phyloP scores from a whole-genome alignment of 257 asterid genomes.

The Rehmannia glutinosa region DNA sequence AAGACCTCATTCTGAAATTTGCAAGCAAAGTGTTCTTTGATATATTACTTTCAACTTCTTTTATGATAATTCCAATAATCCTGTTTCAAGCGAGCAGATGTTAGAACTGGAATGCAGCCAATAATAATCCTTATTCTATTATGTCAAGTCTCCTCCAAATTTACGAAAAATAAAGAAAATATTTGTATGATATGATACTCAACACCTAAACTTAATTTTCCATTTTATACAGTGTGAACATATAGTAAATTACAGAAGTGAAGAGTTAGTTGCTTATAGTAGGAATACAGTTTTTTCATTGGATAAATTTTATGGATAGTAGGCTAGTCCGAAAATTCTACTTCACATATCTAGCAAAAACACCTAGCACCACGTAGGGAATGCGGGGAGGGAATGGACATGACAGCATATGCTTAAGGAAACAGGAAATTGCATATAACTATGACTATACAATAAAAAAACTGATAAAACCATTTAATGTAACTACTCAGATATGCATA shows the following conservation, averaged over 20 bases:
- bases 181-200: neutral
- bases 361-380: neutral
- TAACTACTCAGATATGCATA: neutral
- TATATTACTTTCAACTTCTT: conserved; percentile 63
- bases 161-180: neutral
- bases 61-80: conserved; percentile 56
- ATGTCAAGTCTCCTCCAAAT: neutral
- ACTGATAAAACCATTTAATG: neutral
- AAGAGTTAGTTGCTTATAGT: neutral
- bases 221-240: neutral
- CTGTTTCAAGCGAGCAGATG: conserved; percentile 31
- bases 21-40: conserved; percentile 57
- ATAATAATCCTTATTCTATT: neutral
- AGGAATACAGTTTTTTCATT: neutral
- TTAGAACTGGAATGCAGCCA: conserved; percentile 20
- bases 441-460: neutral
- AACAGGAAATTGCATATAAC: neutral
- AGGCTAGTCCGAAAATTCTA: neutral
- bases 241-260: neutral
- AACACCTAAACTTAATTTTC: neutral
- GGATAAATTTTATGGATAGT: neutral
- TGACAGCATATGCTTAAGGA: neutral
- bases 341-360: neutral
- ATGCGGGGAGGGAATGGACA: conserved; percentile 6
- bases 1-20: conserved; percentile 59